Conservation (phyloP, 345 rosid species). For the Rhizophora apiculata region DNA sequence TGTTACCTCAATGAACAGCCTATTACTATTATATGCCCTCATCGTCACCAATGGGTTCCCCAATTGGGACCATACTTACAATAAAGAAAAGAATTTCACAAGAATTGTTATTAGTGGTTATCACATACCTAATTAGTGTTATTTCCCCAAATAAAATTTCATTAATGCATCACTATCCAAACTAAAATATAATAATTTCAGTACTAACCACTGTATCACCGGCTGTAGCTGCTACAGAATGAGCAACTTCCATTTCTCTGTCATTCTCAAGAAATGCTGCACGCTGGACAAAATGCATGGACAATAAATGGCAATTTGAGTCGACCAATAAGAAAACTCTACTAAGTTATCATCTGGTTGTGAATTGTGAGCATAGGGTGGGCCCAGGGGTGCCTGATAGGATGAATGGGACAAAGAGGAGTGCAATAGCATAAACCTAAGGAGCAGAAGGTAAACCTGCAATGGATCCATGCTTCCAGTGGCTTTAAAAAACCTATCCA, state of each 20-base stretch:
- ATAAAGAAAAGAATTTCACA: no score
- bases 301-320: not conserved
- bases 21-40: no score
- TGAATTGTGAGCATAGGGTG: no score
- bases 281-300: slow-evolving; percentile 43
- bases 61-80: no score
- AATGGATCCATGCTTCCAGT: slow-evolving; percentile 70
- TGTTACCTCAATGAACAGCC: no score
- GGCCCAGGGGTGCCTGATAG: not conserved
- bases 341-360: not conserved
- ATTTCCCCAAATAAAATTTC: not conserved
- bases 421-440: not conserved
- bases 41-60: no score
- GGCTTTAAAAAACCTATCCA: slow-evolving; percentile 71
- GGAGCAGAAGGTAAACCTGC: slow-evolving; percentile 42
- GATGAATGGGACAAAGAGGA: not conserved
- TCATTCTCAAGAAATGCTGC: slow-evolving; percentile 76
- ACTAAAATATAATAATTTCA: not conserved
- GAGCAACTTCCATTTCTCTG: slow-evolving; percentile 82
- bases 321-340: not conserved
- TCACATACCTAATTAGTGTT: not conserved
- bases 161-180: not conserved
- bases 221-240: slow-evolving; percentile 77
- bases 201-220: slow-evolving; percentile 75
- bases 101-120: no score